A percentile compares a stretch with the other conserved stretches of the same genome.
Evolutionary conservation across 108 stramenopile genomes (phyloP).

Genomic region (Skeletonema potamos): DNA sequence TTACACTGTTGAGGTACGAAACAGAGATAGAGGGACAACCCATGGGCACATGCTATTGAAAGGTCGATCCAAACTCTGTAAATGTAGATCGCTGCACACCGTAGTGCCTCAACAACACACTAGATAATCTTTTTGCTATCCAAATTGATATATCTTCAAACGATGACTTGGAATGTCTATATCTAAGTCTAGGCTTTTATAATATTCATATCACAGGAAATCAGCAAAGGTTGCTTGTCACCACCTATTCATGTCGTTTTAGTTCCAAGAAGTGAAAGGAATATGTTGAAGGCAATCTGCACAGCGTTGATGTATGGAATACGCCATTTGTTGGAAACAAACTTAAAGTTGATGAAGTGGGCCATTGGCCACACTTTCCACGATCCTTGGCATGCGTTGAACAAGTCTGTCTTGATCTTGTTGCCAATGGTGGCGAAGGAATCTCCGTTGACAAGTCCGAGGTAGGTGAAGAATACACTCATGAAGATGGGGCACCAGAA

Average conservation of each 20-base stretch:
- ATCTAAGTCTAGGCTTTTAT: too few relatives aligned
- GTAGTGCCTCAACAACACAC: too few relatives aligned
- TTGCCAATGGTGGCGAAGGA: constrained; percentile 76
- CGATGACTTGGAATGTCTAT: too few relatives aligned
- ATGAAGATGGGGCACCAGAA: constrained; percentile 97
- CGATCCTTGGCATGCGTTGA: constrained; percentile 93
- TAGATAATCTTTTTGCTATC: too few relatives aligned
- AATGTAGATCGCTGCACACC: too few relatives aligned
- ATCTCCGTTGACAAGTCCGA: constrained; percentile 93
- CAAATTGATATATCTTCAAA: too few relatives aligned
- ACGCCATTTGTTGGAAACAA: constrained; percentile 93
- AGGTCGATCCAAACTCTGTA: too few relatives aligned
- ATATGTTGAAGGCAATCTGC: constrained; percentile 97
- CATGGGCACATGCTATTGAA: too few relatives aligned
- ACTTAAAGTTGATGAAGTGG: constrained; percentile 96
- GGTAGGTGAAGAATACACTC: constrained; percentile 96
- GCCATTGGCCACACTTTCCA: constrained; percentile 98
- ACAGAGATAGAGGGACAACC: too few relatives aligned
- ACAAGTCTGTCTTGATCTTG: constrained; percentile 92
- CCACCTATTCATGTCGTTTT: constrained; percentile 49
- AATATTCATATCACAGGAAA: too few relatives aligned
- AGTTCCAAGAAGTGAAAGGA: constrained; percentile 95
- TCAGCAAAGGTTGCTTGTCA: neutral
- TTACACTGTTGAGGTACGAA: neutral
- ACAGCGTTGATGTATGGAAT: constrained; percentile 97